A percentile compares a stretch with the other conserved stretches of the same genome.
Evolutionary conservation across 2,329 filamentous ascomycete genomes (phyloP).

Genomic region (Hymenotorrendiella dingleyae): DNA sequence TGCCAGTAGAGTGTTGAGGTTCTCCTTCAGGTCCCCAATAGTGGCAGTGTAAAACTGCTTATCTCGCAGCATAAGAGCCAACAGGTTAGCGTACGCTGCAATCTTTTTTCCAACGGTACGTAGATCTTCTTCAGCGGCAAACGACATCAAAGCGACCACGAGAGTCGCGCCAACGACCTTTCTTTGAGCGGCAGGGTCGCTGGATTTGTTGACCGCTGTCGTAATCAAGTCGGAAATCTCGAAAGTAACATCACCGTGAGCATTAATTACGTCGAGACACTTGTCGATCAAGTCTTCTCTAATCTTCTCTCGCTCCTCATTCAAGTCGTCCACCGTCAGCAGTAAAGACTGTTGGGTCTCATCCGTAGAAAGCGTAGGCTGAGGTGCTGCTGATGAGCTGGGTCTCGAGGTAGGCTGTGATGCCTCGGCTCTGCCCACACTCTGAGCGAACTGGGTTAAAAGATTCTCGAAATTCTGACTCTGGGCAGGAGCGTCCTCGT

Average conservation of each 20-base stretch:
- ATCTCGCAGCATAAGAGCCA: conserved; percentile 83
- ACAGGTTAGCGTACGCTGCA: conserved; percentile 83
- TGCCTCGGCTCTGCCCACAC: background rate
- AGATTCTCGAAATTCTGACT: conserved; percentile 18
- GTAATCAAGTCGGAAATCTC: conserved; percentile 84
- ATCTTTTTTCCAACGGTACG: conserved; percentile 53
- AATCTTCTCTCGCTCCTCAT: conserved; percentile 66
- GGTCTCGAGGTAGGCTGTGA: background rate
- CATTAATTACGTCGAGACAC: conserved; percentile 82
- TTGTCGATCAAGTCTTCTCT: conserved; percentile 78
- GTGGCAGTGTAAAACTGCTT: conserved; percentile 73
- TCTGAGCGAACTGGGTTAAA: conserved; percentile 12
- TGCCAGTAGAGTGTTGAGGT: conserved; percentile 66
- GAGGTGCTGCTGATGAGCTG: conserved; percentile 4
- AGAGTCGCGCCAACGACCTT: conserved; percentile 78
- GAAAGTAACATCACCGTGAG: conserved; percentile 82
- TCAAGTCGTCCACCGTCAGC: conserved; percentile 71
- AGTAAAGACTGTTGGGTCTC: conserved; percentile 13
- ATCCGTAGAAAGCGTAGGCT: conserved; percentile 2
- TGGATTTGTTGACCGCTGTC: conserved; percentile 58
- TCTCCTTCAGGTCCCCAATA: conserved; percentile 67
- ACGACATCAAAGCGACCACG: conserved; percentile 73
- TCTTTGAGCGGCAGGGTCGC: conserved; percentile 48
- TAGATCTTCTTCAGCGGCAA: conserved; percentile 54
- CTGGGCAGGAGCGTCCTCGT: conserved; percentile 5